These are phyloP conservation scores for Starmerella tilneyi DNA, from an alignment of 805 yeast species.

Conservation along the genomic window DNA sequence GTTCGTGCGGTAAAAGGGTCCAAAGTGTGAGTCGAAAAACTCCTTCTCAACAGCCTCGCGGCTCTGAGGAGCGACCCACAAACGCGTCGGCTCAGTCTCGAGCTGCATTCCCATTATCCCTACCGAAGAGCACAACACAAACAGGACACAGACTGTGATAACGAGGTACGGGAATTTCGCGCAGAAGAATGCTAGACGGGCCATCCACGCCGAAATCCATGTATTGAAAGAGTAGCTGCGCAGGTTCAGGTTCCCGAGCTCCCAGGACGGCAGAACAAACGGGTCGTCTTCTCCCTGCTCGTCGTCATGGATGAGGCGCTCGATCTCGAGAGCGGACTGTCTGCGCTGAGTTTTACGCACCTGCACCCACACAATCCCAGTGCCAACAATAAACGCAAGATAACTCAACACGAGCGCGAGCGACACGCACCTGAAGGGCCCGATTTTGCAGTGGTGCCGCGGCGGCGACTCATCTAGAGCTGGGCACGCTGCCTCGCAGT, in stretches of 20 bases:
- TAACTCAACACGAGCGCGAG: conserved; percentile 46
- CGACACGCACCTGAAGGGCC: conserved; percentile 62
- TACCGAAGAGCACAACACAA: conserved; percentile 40
- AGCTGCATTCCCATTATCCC: conserved; percentile 47
- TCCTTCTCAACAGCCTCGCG: conserved; percentile 57
- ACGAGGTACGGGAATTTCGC: conserved; percentile 50
- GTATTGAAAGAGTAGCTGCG: conserved; percentile 40
- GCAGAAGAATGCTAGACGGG: conserved; percentile 47
- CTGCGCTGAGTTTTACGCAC: conserved; percentile 11
- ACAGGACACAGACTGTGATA: conserved; percentile 35
- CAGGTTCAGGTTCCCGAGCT: conserved; percentile 18
- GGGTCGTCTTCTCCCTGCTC: conserved; percentile 29
- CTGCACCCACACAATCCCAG: conserved; percentile 10
- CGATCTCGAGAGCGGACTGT: conserved; percentile 16
- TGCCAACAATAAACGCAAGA: conserved; percentile 6
- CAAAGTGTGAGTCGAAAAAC: conserved; percentile 68
- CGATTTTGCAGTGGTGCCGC: conserved; percentile 44
- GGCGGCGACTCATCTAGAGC: conserved; percentile 34
- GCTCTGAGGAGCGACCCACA: conserved; percentile 82
- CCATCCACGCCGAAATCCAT: conserved; percentile 40
- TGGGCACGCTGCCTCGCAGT: conserved; percentile 78
- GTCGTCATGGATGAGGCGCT: conserved; percentile 38
- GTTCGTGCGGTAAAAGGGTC: conserved; percentile 83
- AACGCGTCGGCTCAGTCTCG: conserved; percentile 68
- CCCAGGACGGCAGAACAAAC: conserved; percentile 25